Evolutionary conservation across 169 alveolate genomes (phyloP).

Genomic region (Eimeria maxima): DNA sequence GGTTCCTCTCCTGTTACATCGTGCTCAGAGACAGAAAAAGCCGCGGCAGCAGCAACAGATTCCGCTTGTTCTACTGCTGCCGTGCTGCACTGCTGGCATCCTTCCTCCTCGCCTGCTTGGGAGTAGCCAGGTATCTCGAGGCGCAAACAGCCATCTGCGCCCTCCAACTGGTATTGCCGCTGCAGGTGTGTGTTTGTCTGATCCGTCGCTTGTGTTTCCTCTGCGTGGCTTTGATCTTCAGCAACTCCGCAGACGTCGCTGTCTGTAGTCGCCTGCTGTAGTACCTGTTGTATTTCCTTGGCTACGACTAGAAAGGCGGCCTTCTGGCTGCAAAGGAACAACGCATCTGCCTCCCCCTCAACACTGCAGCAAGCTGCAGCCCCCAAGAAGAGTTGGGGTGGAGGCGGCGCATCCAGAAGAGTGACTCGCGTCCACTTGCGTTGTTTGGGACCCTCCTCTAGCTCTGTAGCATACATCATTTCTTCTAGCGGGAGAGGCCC

Average conservation of each 20-base stretch:
- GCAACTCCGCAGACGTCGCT: neutral
- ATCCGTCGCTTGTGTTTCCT: neutral
- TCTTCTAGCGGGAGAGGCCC: constrained; percentile 35
- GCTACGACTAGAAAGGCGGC: neutral
- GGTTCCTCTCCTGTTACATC: neutral
- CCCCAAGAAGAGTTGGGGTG: neutral
- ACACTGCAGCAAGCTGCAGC: neutral
- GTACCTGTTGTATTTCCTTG: neutral
- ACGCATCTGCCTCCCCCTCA: neutral
- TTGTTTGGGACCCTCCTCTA: neutral
- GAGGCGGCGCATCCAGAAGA: constrained; percentile 20
- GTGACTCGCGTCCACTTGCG: constrained; percentile 46
- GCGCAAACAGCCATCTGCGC: neutral
- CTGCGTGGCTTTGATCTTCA: neutral
- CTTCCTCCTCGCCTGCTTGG: neutral
- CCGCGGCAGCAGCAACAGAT: neutral
- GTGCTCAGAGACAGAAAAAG: neutral
- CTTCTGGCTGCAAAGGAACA: constrained; percentile 1
- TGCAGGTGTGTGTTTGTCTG: neutral
- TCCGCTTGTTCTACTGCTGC: too few species aligned
- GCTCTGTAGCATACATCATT: constrained; percentile 14
- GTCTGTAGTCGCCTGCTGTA: neutral
- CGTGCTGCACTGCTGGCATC: neutral
- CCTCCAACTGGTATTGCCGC: neutral
- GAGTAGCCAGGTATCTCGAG: neutral